Percentiles rank a stretch among this genome's conserved stretches.
Conservation (phyloP, 2,329 filamentous ascomycete species). For the Fusarium secorum region DNA sequence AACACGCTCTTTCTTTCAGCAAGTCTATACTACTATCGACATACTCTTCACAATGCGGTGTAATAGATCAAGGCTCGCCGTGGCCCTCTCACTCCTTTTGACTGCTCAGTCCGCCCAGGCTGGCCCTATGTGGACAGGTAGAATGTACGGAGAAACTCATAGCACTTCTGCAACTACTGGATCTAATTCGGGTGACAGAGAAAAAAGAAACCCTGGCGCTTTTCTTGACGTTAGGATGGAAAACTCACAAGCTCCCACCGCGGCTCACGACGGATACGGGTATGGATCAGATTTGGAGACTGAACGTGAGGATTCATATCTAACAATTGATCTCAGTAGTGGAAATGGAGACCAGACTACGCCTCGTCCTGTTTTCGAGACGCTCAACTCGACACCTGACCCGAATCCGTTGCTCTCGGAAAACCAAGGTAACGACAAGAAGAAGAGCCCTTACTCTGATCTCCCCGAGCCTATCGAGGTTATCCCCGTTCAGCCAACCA, state of each 20-base stretch:
- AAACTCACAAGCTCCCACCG: slow-evolving; percentile 20
- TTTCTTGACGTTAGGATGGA: slow-evolving; percentile 25
- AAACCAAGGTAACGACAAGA: background rate
- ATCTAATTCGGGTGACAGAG: slow-evolving; percentile 28
- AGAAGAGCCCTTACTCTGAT: slow-evolving; percentile 9
- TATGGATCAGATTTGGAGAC: slow-evolving; percentile 8
- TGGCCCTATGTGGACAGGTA: slow-evolving; percentile 48
- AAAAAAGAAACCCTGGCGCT: slow-evolving; percentile 30
- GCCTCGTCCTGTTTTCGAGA: slow-evolving; percentile 39
- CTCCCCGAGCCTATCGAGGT: slow-evolving; percentile 24
- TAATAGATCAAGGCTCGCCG: slow-evolving; percentile 25
- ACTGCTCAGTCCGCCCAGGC: slow-evolving; percentile 44
- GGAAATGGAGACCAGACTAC: slow-evolving; percentile 29
- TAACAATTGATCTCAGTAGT: slow-evolving; percentile 25
- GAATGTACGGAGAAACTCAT: slow-evolving; percentile 39
- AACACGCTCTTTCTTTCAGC: slow-evolving; percentile 2
- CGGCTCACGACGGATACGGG: slow-evolving; percentile 29
- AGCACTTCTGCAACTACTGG: background rate
- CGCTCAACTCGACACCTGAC: slow-evolving; percentile 32
- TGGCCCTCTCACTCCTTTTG: slow-evolving; percentile 42
- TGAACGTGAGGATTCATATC: background rate
- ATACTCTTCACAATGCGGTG: slow-evolving; percentile 35
- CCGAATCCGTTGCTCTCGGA: slow-evolving; percentile 27
- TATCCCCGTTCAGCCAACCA: slow-evolving; percentile 24
- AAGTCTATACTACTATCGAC: background rate